Conservation (phyloP, 2,329 filamentous ascomycete genomes). For the Didymella keratinophila region DNA sequence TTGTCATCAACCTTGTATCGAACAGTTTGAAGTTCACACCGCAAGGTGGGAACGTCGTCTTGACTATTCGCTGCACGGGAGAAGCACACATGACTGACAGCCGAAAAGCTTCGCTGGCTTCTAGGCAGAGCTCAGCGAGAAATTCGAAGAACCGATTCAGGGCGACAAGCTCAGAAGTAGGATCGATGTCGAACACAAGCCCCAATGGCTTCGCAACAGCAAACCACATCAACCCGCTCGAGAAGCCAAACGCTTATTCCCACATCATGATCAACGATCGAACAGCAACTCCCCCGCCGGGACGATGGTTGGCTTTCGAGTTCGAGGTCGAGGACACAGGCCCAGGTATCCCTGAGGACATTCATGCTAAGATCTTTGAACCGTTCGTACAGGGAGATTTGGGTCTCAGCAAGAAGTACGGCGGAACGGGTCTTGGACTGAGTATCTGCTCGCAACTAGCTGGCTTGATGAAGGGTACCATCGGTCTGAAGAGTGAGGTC, state of each 20-base stretch:
- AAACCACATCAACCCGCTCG: slow-evolving; percentile 55
- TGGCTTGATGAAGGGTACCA: slow-evolving; percentile 79
- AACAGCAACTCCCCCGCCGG: slow-evolving; percentile 60
- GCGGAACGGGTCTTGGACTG: slow-evolving; percentile 85
- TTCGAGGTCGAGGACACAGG: slow-evolving; percentile 91
- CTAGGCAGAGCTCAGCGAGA: slow-evolving; percentile 50
- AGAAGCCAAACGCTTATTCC: slow-evolving; percentile 48
- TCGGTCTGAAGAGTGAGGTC: slow-evolving; percentile 74
- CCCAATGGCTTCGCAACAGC: slow-evolving; percentile 51
- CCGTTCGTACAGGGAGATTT: slow-evolving; percentile 94
- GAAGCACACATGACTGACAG: slow-evolving; percentile 59
- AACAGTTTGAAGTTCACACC: slow-evolving; percentile 94
- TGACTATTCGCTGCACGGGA: slow-evolving; percentile 77
- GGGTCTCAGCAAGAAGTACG: slow-evolving; percentile 86
- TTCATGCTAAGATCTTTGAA: slow-evolving; percentile 87
- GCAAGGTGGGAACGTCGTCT: slow-evolving; percentile 73
- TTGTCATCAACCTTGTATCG: slow-evolving; percentile 92
- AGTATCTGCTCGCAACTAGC: slow-evolving; percentile 91
- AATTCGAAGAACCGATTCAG: slow-evolving; percentile 44
- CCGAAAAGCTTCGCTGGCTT: slow-evolving; percentile 57
- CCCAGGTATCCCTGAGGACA: slow-evolving; percentile 79
- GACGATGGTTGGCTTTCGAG: slow-evolving; percentile 77
- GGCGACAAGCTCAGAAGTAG: slow-evolving; percentile 44
- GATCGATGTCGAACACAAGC: slow-evolving; percentile 37
- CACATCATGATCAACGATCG: slow-evolving; percentile 49